These are phyloP conservation scores for Hirsutella thompsonii DNA, from an alignment of 2,329 filamentous ascomycete species.

Conservation along the genomic window DNA sequence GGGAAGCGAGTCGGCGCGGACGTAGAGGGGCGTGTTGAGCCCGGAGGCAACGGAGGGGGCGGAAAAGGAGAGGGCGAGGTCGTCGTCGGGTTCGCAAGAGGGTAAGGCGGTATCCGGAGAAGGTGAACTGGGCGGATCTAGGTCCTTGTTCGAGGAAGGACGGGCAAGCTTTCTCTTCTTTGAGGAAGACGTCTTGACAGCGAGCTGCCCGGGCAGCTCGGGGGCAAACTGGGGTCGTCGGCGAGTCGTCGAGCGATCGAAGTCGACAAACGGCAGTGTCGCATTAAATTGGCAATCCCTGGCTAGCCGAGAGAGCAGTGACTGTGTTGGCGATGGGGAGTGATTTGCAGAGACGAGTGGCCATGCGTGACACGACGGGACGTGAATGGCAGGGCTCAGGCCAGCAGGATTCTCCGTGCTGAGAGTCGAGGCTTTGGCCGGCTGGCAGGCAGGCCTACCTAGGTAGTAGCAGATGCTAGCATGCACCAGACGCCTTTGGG, in stretches of 20 bases:
- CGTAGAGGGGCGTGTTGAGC: conserved; percentile 26
- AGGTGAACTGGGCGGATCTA: conserved; percentile 21
- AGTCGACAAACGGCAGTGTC: background rate
- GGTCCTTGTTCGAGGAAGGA: conserved; percentile 27
- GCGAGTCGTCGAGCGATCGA: background rate
- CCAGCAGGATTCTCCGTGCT: background rate
- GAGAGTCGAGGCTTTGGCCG: conserved; percentile 1
- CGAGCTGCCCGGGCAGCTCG: conserved; percentile 55
- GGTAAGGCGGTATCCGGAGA: conserved; percentile 34
- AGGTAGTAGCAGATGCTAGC: no score
- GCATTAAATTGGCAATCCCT: conserved; percentile 1
- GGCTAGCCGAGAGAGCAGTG: background rate
- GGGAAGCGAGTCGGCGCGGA: conserved; percentile 28
- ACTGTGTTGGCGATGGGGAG: background rate
- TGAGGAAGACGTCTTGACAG: conserved; percentile 58
- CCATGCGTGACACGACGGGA: conserved; percentile 4
- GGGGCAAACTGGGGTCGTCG: conserved; percentile 7
- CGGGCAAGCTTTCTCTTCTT: conserved; percentile 59
- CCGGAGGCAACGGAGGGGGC: conserved; percentile 24
- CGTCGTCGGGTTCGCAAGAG: conserved; percentile 39
- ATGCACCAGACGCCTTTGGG: background rate
- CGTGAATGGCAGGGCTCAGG: background rate
- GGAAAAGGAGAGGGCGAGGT: conserved; percentile 38
- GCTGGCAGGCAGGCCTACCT: background rate
- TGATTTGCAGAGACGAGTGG: background rate